Base-by-base conservation (phyloP, 306 rosid genomes). In the Rosa multiflora region DNA sequence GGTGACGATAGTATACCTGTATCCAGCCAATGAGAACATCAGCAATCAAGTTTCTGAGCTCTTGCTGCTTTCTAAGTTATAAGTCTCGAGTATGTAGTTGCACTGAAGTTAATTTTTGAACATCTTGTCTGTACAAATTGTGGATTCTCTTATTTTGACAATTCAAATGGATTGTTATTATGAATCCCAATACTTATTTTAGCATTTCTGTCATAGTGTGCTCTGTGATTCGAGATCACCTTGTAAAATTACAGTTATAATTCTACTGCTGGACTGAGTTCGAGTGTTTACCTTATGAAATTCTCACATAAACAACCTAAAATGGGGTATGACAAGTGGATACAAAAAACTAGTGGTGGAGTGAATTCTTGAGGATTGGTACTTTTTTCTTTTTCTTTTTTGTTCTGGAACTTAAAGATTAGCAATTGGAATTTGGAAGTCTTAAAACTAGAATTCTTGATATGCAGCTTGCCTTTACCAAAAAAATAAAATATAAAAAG, bases 1-100 rank as follows among this genome's bases (percentile, higher is more conserved):
- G 70, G 82, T 29, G 97, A 88, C 67, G 97, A 91, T 44, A 76
- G 32, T 79, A 78, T 76, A 74, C 84, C 93, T 26, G 77, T 78
- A 62, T 46, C 90, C 20, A 82, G 79, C 82, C 90, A 91, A 77
- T 92, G 84, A 88, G 77, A 81, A 75, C 44, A 42, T 64, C 76
- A 46, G 69, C 42, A 49, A 61, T 67, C 32, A 21, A 75, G 61
- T 64, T 77, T 56, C 49, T 58, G 61, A 32, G 67, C 55, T 72
- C 70, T 4, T 61, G 70, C 29, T 21, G 37, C 75, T 68, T 63
- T 82, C 14, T 10, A 44, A 70, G 43, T 56, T 80, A 6, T 69
- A 56, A 23, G 43, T 83, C 85, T 72, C 42, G 71, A 82, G 53
- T 79, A 56, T 86, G 70, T 71, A 66, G 78, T 29, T 81, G 32